Evolutionary conservation across 345 rosid genomes (phyloP), one percentile per base, ranked within the genome.

Genomic region (Iberis pinnata): DNA sequence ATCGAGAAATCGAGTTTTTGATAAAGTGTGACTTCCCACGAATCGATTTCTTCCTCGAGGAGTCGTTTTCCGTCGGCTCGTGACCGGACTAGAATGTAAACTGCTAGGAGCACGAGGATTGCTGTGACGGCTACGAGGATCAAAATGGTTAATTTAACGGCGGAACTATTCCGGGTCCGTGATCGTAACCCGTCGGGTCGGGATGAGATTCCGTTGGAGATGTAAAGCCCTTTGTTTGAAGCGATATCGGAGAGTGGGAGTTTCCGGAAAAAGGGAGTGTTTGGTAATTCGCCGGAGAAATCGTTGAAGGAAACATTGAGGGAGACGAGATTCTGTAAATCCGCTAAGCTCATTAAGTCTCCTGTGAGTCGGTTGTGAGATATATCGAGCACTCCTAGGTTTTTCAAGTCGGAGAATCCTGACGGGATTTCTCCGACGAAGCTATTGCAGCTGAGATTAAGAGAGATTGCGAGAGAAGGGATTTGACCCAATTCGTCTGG

Each of bases 241-340:
- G 94, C 88, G 45, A 86, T 80, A 18, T 81, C 88, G 1, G 82
- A 41, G 65, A 78, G 76, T 3, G 97, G 97, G 13, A 89, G 84
- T 71, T 66, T 80, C 14, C 83, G 49, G 70, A 89, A 89, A 69
- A 89, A 86, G 19, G 84, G 82, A 8, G 84, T 83, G 58, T 86
- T 77, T 0, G 97, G 95, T 18, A 84, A 75, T 45, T 72, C 75
- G 7, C 97, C 95, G 6, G 94, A 74, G 73, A 89, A 81, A 35
- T 80, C 69, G 54, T 89, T 89, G 75, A 75, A 80, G 1, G 97
- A 89, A 41, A 89, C 75, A 64, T 89, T 89, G 58, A 89, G 93
- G 13, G 80, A 75, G 38, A 89, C 89, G 49, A 89, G 95, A 56
- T 89, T 89, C 67, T 77, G 84, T 70, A 89, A 36, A 43, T 71